A percentile compares a stretch with the other conserved stretches of the same genome.
Evolutionary conservation across 179 eudicot species (phyloP).

Genomic region (Spinacia oleracea): DNA sequence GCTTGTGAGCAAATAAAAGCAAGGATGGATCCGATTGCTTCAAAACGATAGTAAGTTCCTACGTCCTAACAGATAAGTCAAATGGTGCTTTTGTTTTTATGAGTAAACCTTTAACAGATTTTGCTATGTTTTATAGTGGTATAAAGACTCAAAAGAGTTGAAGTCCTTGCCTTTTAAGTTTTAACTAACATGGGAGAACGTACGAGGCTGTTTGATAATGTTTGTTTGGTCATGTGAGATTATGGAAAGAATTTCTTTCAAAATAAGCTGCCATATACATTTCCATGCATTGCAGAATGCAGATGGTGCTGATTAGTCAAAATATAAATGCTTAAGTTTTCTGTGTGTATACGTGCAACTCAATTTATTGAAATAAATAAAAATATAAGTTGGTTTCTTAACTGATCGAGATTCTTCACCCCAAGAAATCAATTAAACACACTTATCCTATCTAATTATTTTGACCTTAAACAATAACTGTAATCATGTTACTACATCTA

Average conservation of each 20-base stretch:
- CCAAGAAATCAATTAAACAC: constrained; percentile 13
- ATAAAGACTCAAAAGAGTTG: background rate
- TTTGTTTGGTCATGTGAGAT: background rate
- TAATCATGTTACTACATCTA: background rate
- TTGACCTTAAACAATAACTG: background rate
- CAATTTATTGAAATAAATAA: background rate
- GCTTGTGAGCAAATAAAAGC: too few species aligned
- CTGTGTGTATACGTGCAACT: constrained; percentile 7
- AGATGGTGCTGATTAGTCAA: background rate
- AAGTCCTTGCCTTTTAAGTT: background rate
- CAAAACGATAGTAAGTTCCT: too few species aligned
- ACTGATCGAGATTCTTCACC: background rate
- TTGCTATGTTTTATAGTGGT: background rate
- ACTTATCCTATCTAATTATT: background rate
- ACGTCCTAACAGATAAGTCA: too few species aligned
- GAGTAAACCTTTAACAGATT: background rate
- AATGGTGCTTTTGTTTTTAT: background rate
- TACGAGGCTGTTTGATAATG: background rate
- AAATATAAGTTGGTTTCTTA: constrained; percentile 6
- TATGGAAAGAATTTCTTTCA: background rate
- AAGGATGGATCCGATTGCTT: too few species aligned
- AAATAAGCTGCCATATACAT: background rate
- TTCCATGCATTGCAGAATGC: constrained; percentile 3
- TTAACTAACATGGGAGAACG: background rate
- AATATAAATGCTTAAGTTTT: background rate